These are phyloP conservation scores for Blastocladiella britannica DNA, from an alignment of 192 early-diverging fungal genomes.

Conservation along the genomic window DNA sequence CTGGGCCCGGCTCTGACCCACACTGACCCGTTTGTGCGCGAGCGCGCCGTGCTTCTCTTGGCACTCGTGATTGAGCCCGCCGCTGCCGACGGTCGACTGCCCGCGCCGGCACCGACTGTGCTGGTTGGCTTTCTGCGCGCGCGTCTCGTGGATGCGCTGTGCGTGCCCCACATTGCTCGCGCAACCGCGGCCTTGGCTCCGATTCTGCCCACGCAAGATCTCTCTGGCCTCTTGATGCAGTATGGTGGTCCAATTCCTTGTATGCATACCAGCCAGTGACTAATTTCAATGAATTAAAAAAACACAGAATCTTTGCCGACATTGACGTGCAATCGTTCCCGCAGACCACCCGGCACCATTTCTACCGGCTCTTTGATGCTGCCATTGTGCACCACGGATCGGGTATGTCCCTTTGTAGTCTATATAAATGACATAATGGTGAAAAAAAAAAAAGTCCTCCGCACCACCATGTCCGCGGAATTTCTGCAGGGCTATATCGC, in stretches of 20 bases:
- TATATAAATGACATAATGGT: conserved; percentile 1
- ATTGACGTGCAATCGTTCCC: conserved; percentile 82
- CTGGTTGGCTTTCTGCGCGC: not conserved
- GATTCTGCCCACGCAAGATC: conserved; percentile 8
- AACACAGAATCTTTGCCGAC: conserved; percentile 48
- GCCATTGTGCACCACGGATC: conserved; percentile 34
- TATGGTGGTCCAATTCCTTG: conserved; percentile 2
- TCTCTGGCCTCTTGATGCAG: conserved; percentile 6
- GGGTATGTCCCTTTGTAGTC: conserved; percentile 15
- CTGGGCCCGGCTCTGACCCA: conserved; percentile 56
- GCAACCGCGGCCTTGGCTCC: too few species aligned
- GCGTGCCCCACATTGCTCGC: conserved; percentile 11
- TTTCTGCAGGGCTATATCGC: conserved; percentile 72
- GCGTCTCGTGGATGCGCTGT: conserved; percentile 19
- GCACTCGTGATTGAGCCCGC: conserved; percentile 40
- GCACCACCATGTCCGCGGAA: conserved; percentile 31
- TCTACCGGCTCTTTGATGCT: conserved; percentile 56
- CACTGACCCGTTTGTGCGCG: conserved; percentile 63
- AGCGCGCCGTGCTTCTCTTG: conserved; percentile 35
- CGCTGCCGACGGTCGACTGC: conserved; percentile 13
- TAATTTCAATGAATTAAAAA: conserved; percentile 2
- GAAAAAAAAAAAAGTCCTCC: conserved; percentile 7
- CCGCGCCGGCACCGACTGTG: conserved; percentile 1
- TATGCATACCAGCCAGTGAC: not conserved
- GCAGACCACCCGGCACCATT: conserved; percentile 54